phyloP scores from a whole-genome alignment of 2,329 filamentous ascomycete species.

The Aspergillus niger region DNA sequence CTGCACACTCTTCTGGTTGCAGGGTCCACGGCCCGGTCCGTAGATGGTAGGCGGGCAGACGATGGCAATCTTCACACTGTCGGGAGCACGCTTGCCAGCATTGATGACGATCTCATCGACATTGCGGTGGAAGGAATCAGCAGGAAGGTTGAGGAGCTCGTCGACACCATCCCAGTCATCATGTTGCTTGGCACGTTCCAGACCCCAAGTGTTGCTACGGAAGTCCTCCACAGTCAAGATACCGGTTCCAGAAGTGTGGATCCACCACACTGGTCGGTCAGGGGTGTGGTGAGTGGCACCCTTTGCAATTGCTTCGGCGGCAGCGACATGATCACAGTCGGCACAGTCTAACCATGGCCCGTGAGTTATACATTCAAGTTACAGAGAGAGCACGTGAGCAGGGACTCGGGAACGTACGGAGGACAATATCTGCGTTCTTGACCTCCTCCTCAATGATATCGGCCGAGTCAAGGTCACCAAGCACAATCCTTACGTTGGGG shows the following conservation, averaged over 20 bases:
- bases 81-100: constrained; percentile 26
- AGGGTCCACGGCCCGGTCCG: constrained; percentile 41
- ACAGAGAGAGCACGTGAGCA: not conserved
- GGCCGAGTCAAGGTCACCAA: constrained; percentile 46
- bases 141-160: constrained; percentile 45
- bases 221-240: constrained; percentile 48
- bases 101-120: constrained; percentile 45
- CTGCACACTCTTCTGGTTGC: constrained; percentile 44
- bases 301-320: constrained; percentile 45
- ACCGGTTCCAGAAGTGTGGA: constrained; percentile 50
- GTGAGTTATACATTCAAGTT: not conserved
- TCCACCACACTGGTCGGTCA: constrained; percentile 42
- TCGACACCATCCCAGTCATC: constrained; percentile 49
- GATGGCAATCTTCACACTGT: constrained; percentile 40
- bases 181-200: constrained; percentile 46
- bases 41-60: constrained; percentile 47
- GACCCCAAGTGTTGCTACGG: constrained; percentile 41
- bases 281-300: constrained; percentile 40
- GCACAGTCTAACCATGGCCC: constrained; percentile 38
- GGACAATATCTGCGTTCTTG: constrained; percentile 51
- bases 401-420: constrained; percentile 36
- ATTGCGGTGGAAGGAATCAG: constrained; percentile 43
- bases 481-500: constrained; percentile 45
- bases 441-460: constrained; percentile 47
- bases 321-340: constrained; percentile 47